Base-by-base conservation (phyloP, 768 basidiomycete genomes). In the Mycena rosella region DNA sequence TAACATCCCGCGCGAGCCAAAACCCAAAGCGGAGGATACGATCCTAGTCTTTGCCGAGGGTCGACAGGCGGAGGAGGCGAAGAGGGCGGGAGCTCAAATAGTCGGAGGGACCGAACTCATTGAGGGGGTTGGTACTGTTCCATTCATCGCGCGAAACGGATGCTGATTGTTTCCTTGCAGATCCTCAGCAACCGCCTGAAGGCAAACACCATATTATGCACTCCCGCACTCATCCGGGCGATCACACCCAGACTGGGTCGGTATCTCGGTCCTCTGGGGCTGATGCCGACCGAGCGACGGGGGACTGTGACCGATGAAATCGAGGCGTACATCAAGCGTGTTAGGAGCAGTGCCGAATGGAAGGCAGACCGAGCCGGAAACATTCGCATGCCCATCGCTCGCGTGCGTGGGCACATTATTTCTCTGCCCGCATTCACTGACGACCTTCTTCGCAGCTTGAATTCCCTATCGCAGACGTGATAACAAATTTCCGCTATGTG, bases 1-100 rank as follows among this genome's bases (percentile, higher is more conserved):
- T 56, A 91, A 87, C 71, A 86, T 98, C 53, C 95, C 96, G 0
- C 83, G 89, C 53, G 94, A 96, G 73, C 87, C 92, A 42, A 94
- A 94, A 74, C 78, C 87, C 29, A 89, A 87, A 73, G 75, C 83
- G 36, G 87, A 90, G 72, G 92, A 94, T 67, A 89, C 87, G 61
- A 90, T 99, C 60, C 85, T 98, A n/a, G 96, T 97, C 32, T 98
- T 99, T 74, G 96, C 96, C 5, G 94, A 96, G 72, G 95, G 95
- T 7, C 84, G 89, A 62, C 84, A 87, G 56, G 94, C 92, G 20
- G 93, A 94, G 22, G 90, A 93, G 29, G 98, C 98, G 0, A 90
- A 86, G 78, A 87, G 84, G 47, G 94, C 95, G 5, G 98, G 98
- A 8, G 98, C 96, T 1, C 89, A 95, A 66, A 87, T 92, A 67